Percentiles rank a stretch among this genome's conserved stretches.
phyloP scores from a whole-genome alignment of 176 grass and related monocot genomes.

The Oryza meridionalis region DNA sequence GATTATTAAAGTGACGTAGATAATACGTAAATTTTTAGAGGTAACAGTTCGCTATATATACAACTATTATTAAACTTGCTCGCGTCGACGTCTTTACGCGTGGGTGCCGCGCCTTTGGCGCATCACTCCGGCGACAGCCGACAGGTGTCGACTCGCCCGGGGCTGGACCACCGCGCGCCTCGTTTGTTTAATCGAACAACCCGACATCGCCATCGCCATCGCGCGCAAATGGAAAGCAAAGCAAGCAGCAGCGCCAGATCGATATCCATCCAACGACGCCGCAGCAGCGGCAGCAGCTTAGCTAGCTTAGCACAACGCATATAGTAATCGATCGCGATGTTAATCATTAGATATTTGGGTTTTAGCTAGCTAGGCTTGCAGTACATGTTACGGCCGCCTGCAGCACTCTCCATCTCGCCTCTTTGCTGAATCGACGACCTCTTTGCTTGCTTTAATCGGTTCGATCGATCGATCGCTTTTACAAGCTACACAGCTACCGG shows the following conservation, averaged over 20 bases:
- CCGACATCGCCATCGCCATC: background rate
- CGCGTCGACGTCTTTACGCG: slow-evolving; percentile 38
- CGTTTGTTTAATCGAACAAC: slow-evolving; percentile 31
- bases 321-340: background rate
- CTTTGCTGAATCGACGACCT: background rate
- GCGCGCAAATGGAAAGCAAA: background rate
- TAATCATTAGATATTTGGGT: background rate
- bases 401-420: background rate
- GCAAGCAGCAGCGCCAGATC: slow-evolving; percentile 13
- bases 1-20: no score
- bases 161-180: slow-evolving; percentile 43
- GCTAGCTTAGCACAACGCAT: no score
- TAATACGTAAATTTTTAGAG: no score
- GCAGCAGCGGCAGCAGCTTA: background rate
- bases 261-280: background rate
- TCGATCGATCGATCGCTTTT: background rate
- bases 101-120: slow-evolving; percentile 53
- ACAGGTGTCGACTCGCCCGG: slow-evolving; percentile 42
- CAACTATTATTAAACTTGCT: no score
- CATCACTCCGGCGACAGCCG: slow-evolving; percentile 49
- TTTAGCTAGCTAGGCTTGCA: slow-evolving; percentile 2
- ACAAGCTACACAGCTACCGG: background rate
- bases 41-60: no score
- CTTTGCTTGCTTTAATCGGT: background rate
- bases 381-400: slow-evolving; percentile 33